Conservation (phyloP, 768 basidiomycete species). For the Cantharellus anzutake region DNA sequence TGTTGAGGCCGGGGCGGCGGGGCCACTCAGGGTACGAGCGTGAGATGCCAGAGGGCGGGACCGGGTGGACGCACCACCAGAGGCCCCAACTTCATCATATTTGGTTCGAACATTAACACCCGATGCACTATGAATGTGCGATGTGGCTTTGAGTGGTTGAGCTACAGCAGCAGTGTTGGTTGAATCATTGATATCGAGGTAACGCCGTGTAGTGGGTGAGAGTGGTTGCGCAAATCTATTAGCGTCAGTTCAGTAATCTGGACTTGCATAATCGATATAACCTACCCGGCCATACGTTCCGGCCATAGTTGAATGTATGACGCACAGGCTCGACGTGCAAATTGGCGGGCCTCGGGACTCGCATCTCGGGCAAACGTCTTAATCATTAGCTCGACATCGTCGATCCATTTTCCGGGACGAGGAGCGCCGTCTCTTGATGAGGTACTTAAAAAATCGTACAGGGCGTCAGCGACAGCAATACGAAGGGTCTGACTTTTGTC, state of each 20-base stretch:
- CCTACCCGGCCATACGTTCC: constrained; percentile 43
- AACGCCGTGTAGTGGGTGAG: constrained; percentile 58
- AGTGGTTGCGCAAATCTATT: constrained; percentile 52
- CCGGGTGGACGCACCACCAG: neutral
- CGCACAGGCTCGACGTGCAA: constrained; percentile 51
- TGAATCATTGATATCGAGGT: constrained; percentile 33
- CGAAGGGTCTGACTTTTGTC: constrained; percentile 54
- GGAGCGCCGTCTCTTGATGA: constrained; percentile 19
- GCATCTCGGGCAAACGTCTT: constrained; percentile 48
- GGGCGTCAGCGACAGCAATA: constrained; percentile 41
- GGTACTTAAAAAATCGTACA: constrained; percentile 3
- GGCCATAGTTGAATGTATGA: constrained; percentile 59
- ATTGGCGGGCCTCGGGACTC: constrained; percentile 53
- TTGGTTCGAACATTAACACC: neutral
- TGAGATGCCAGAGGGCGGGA: neutral
- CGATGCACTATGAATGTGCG: neutral
- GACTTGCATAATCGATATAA: constrained; percentile 5
- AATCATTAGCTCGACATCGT: constrained; percentile 53
- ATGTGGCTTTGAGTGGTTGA: neutral
- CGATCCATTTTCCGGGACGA: constrained; percentile 55
- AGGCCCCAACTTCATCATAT: neutral
- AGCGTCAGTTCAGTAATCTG: constrained; percentile 3
- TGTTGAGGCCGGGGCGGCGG: neutral
- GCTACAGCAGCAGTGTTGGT: neutral
- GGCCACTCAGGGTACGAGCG: neutral